These are phyloP conservation scores for Acanthamoeba royreba DNA, from an alignment of 208 protist genomes.

Conservation along the genomic window DNA sequence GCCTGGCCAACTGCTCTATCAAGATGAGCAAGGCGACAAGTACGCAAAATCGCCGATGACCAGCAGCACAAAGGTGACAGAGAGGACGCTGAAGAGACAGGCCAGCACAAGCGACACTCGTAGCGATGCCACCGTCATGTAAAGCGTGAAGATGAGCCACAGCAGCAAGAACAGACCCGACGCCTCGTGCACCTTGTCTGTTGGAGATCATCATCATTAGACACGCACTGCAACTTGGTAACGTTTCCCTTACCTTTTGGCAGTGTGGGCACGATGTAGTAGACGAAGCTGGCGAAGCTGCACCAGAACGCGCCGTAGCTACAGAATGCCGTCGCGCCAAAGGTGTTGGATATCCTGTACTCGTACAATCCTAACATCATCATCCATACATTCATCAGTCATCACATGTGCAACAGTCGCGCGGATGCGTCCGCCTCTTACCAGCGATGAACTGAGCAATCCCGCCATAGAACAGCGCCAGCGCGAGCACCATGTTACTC, in stretches of 20 bases:
- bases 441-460: constrained; percentile 37
- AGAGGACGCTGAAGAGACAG: background rate
- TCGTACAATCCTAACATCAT: background rate
- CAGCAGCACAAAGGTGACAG: background rate
- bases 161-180: constrained; percentile 11
- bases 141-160: constrained; percentile 39
- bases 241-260: background rate
- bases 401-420: background rate
- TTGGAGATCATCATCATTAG: background rate
- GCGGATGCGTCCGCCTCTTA: too few relatives aligned
- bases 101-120: background rate
- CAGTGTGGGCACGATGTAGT: background rate
- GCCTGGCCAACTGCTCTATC: background rate
- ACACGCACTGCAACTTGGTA: background rate
- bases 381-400: background rate
- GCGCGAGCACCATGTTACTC: background rate
- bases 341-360: constrained; percentile 28
- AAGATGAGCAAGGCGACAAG: background rate
- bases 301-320: constrained; percentile 45
- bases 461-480: constrained; percentile 39
- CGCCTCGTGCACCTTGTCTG: constrained; percentile 2
- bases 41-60: background rate
- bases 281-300: constrained; percentile 16
- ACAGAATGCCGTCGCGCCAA: constrained; percentile 25
- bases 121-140: background rate